Conservation (phyloP, 23 red algal species). For the Gracilaria domingensis region DNA sequence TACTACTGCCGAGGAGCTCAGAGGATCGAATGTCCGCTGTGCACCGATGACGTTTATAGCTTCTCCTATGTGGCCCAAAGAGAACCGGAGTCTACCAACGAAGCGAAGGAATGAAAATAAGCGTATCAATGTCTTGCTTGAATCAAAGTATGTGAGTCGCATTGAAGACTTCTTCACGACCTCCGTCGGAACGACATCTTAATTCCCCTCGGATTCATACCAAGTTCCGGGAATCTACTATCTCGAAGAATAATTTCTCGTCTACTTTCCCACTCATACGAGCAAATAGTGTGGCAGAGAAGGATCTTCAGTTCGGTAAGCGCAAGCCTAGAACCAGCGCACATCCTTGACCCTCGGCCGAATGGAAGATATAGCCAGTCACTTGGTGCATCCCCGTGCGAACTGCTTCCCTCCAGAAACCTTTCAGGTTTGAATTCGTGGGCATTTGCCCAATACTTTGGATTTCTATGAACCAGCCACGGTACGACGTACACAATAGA, state of each 20-base stretch:
- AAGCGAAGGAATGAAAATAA: not conserved
- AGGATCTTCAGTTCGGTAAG: conserved; percentile 93
- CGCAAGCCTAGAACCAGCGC: conserved; percentile 88
- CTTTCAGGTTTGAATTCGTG: conserved; percentile 88
- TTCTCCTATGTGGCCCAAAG: conserved; percentile 53
- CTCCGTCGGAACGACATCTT: conserved; percentile 31
- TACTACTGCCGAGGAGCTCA: conserved; percentile 81
- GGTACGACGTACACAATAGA: conserved; percentile 90
- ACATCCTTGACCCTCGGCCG: conserved; percentile 90
- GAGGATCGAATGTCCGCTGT: conserved; percentile 79
- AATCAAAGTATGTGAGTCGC: too few species aligned
- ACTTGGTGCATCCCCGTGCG: conserved; percentile 85
- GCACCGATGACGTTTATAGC: conserved; percentile 62
- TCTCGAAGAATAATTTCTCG: conserved; percentile 12
- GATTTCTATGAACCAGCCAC: conserved; percentile 94
- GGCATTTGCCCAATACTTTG: conserved; percentile 75
- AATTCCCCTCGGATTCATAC: conserved; percentile 67
- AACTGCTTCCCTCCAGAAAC: conserved; percentile 38
- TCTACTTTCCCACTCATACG: conserved; percentile 54
- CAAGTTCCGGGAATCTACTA: conserved; percentile 59
- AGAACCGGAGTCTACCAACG: not conserved
- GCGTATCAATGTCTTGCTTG: not conserved
- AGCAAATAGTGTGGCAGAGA: conserved; percentile 47
- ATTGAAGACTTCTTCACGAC: not conserved
- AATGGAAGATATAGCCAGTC: conserved; percentile 94